Conservation (phyloP, 2,329 filamentous ascomycete genomes). For the Apiospora aurea region DNA sequence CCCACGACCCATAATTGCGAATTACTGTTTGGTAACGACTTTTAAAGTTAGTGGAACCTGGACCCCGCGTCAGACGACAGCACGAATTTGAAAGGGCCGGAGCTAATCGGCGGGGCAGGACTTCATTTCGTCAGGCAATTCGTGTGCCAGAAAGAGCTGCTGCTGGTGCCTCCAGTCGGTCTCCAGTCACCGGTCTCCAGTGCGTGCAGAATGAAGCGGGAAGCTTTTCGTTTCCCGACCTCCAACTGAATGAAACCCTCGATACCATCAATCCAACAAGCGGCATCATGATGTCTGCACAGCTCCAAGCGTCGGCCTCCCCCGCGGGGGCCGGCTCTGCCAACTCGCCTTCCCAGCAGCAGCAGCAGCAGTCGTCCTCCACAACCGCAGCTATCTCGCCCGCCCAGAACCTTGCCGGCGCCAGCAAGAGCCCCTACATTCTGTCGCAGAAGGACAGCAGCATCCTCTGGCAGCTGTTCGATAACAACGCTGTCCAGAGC, state of each 20-base stretch:
- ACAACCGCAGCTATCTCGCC: conserved; percentile 29
- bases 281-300: conserved; percentile 42
- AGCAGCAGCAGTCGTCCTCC: not conserved
- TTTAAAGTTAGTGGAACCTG: conserved; percentile 14
- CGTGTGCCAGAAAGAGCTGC: not conserved
- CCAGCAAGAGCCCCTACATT: conserved; percentile 63
- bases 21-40: not conserved
- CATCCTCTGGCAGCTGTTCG: conserved; percentile 92
- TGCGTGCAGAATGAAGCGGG: not conserved
- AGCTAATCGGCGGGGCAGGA: conserved; percentile 17
- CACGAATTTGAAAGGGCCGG: conserved; percentile 14
- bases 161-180: not conserved
- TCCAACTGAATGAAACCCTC: not conserved
- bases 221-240: not conserved
- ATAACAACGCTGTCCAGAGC: conserved; percentile 75
- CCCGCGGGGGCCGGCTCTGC: conserved; percentile 25
- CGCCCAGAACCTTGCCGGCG: conserved; percentile 44
- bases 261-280: not conserved
- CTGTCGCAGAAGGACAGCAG: conserved; percentile 79
- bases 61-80: conserved; percentile 19
- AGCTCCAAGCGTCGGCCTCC: conserved; percentile 38
- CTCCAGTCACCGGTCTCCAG: too few species aligned
- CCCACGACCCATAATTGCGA: not conserved
- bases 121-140: not conserved
- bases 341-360: conserved; percentile 24